These are phyloP conservation scores for Pseudogymnoascus sp. DNA, from an alignment of 2,329 filamentous ascomycete species.

Conservation along the genomic window DNA sequence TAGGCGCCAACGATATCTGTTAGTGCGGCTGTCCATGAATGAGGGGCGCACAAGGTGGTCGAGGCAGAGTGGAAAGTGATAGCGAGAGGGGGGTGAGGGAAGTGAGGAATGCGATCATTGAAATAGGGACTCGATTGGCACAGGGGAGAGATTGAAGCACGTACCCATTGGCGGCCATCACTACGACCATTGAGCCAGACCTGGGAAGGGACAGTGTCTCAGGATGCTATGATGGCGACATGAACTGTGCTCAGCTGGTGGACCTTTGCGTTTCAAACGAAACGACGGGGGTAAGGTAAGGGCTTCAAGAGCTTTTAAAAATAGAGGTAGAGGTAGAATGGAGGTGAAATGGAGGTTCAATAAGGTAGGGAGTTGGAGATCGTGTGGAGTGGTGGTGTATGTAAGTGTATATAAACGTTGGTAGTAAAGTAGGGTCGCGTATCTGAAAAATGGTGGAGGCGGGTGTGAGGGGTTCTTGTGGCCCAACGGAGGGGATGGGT, in stretches of 20 bases:
- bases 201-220: constrained; percentile 7
- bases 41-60: constrained; percentile 18
- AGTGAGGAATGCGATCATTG: background rate
- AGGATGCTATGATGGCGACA: constrained; percentile 5
- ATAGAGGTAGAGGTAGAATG: background rate
- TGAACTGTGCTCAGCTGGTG: background rate
- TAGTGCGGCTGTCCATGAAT: constrained; percentile 14
- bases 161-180: constrained; percentile 27
- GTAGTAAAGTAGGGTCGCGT: background rate
- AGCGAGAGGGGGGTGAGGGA: background rate
- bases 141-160: constrained; percentile 15
- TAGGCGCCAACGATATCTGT: background rate
- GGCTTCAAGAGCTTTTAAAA: background rate
- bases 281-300: background rate
- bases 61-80: constrained; percentile 15
- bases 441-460: constrained; percentile 7
- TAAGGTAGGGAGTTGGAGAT: background rate
- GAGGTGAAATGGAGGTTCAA: background rate
- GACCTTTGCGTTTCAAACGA: background rate
- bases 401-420: background rate
- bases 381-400: background rate
- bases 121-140: constrained; percentile 7
- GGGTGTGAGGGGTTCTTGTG: constrained; percentile 3
- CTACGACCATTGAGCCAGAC: constrained; percentile 21
- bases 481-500: background rate